phyloP scores from a whole-genome alignment of 129 eudicot species.

The Centaurea solstitialis region DNA sequence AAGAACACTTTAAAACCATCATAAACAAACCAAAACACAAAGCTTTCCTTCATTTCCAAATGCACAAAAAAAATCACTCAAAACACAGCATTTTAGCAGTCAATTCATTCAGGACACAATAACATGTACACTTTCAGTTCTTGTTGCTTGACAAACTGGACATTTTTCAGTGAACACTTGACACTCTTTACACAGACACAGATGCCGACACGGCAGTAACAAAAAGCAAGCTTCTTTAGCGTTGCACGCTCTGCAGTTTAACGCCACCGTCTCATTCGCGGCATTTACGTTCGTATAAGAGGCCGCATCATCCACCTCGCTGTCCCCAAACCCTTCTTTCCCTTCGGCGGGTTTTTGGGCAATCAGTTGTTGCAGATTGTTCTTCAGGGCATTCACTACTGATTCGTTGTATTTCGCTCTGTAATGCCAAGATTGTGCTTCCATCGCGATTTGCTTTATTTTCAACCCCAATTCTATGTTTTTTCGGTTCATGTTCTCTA shows the following conservation, averaged over 20 bases:
- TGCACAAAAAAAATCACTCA: neutral
- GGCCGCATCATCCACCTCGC: slow-evolving; percentile 60
- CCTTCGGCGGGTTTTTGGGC: slow-evolving; percentile 40
- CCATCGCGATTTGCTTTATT: slow-evolving; percentile 59
- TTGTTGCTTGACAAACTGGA: slow-evolving; percentile 62
- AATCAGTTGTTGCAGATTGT: slow-evolving; percentile 64
- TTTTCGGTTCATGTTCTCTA: slow-evolving; percentile 55
- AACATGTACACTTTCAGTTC: slow-evolving; percentile 60
- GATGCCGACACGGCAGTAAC: slow-evolving; percentile 69
- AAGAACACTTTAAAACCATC: neutral
- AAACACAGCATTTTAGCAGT: slow-evolving; percentile 9
- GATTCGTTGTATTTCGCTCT: slow-evolving; percentile 80
- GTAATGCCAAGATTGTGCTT: slow-evolving; percentile 72
- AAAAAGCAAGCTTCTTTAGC: slow-evolving; percentile 56
- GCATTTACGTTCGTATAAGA: slow-evolving; percentile 39
- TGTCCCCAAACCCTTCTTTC: slow-evolving; percentile 73
- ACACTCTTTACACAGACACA: slow-evolving; percentile 73
- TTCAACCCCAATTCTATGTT: slow-evolving; percentile 59
- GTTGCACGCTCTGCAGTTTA: slow-evolving; percentile 55
- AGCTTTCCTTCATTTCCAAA: slow-evolving; percentile 3
- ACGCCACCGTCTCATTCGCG: slow-evolving; percentile 15
- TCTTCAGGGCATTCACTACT: slow-evolving; percentile 51
- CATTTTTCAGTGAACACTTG: slow-evolving; percentile 47
- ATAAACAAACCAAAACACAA: slow-evolving; percentile 5
- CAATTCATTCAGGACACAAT: slow-evolving; percentile 53